Base-by-base conservation (phyloP, 2,329 filamentous ascomycete genomes). In the Penicillium thymicola region DNA sequence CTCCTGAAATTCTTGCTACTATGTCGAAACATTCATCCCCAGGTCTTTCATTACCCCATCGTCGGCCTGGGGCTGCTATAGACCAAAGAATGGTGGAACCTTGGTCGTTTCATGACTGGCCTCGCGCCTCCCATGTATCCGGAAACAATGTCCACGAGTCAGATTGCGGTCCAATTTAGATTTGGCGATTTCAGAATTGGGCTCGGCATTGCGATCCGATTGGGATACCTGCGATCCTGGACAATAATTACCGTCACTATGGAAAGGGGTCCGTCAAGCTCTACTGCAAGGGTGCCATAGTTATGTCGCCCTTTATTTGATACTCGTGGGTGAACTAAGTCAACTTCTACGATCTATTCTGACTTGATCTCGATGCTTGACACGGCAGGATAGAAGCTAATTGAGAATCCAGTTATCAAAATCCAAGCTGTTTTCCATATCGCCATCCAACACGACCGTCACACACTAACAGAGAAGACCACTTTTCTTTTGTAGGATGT, bases 131-230 rank as follows among this genome's bases (percentile, higher is more conserved):
- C 41, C 28, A 16, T 36, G 13, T 46, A 27, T 23, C 32, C 62
- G 63, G 63, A 55, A 42, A n/a, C 28, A 11, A 61, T 44, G 62
- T 47, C 63, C 63, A 36, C 62, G 46, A 65, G 58, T 65, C 18
- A 60, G 14, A 53, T 57, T 30, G 7, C 47, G 28, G 42, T 30
- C 60, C 41, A 57, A 21, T 21, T 27, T 25, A 28, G 4, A 30
- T 4, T 57, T 54, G 54, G 52, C 37, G n/a, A 58, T 16, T 27
- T 21, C 9, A 27, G 28, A 10, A 18, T 49, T 16, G 27, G 27
- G 49, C 11, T 48, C 60, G 63, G 63, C 51, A 59, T 38, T 47
- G 16, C 55, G 18, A 41, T 37, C 62, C 63, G 63, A 51, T 11
- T 36, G 47, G 32, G 2, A 5, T 36, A 28, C n/a, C 34, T 44